Percentiles rank a stretch among this genome's conserved stretches.
These are phyloP conservation scores for Excoecaria agallocha DNA, from an alignment of 345 rosid species.

Conservation along the genomic window DNA sequence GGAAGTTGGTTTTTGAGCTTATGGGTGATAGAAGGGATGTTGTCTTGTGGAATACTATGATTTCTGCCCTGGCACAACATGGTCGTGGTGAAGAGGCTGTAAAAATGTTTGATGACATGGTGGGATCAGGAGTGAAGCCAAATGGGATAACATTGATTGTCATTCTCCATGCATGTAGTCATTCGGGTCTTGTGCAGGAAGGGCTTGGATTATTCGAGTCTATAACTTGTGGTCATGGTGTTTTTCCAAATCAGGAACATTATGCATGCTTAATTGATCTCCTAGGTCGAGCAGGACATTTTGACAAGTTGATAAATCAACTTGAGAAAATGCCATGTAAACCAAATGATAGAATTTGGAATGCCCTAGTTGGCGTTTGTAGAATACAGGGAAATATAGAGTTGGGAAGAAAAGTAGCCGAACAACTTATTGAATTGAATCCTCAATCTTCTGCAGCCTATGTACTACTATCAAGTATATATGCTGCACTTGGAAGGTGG, in stretches of 20 bases:
- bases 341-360: slow-evolving; percentile 48
- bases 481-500: slow-evolving; percentile 55
- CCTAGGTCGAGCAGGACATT: slow-evolving; percentile 60
- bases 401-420: slow-evolving; percentile 55
- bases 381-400: slow-evolving; percentile 53
- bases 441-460: slow-evolving; percentile 59
- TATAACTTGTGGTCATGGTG: slow-evolving; percentile 38
- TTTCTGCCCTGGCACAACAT: slow-evolving; percentile 74
- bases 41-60: slow-evolving; percentile 82
- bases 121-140: slow-evolving; percentile 48
- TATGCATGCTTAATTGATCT: slow-evolving; percentile 76
- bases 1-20: slow-evolving; percentile 49
- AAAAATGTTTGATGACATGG: slow-evolving; percentile 47
- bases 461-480: slow-evolving; percentile 50
- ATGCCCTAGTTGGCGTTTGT: slow-evolving; percentile 52
- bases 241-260: slow-evolving; percentile 67
- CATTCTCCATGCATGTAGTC: slow-evolving; percentile 65
- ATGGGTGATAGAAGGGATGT: slow-evolving; percentile 42
- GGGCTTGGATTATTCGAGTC: slow-evolving; percentile 58
- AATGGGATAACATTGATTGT: slow-evolving; percentile 59
- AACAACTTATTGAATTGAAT: slow-evolving; percentile 45
- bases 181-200: slow-evolving; percentile 60
- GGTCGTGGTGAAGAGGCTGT: slow-evolving; percentile 62
- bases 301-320: slow-evolving; percentile 44
- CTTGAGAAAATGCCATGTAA: slow-evolving; percentile 47